Base-by-base conservation (phyloP, 1,284 basidiomycete genomes). In the Hymenochaete sp. region DNA sequence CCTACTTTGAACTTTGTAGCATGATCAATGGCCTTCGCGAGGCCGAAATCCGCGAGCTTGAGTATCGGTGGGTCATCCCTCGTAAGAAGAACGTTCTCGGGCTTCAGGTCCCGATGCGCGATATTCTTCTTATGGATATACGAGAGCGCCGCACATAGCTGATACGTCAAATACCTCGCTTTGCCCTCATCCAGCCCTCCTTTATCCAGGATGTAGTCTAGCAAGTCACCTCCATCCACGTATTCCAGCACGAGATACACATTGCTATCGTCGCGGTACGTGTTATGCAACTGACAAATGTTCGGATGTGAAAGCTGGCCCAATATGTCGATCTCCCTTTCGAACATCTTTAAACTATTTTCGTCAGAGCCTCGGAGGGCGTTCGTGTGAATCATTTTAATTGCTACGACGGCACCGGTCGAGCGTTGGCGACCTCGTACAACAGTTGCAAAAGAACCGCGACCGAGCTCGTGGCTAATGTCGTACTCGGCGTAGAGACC, bases 11-110 rank as follows among this genome's bases (percentile, higher is more conserved):
- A 63, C 71, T 81, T 80, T 0, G 83, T 88, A 53, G 77, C 57
- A 52, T 74, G 79, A 53, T 87, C 82, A 33, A 89, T 79, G 47
- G 83, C 79, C 60, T 96, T 96, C 0, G 93, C 92, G 10, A 96
- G 73, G 4, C 93, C 93, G 59, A 95, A 96, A 62, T 95, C 93
- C 2, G 92, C 92, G 21, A 96, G 81, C 58, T 92, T 91, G 52
- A 85, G 75, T 2, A 67, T 59, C 0, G 84, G 83, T 1, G 82
- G 77, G 2, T 68, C 47, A 33, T 80, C 75, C 11, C 58, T 67
- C 0, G 86, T 89, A 19, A 91, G 64, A 3, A 91, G 70, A 4
- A 90, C 73, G 54, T 90, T 90, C 75, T 95, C 93, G 0, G 92
- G 92, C 62, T 96, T 95, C 37, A 97, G 67, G 63, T 96, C 92